Evolutionary conservation across 805 yeast species (phyloP).

Genomic region (Zygoascus bituminiphila): DNA sequence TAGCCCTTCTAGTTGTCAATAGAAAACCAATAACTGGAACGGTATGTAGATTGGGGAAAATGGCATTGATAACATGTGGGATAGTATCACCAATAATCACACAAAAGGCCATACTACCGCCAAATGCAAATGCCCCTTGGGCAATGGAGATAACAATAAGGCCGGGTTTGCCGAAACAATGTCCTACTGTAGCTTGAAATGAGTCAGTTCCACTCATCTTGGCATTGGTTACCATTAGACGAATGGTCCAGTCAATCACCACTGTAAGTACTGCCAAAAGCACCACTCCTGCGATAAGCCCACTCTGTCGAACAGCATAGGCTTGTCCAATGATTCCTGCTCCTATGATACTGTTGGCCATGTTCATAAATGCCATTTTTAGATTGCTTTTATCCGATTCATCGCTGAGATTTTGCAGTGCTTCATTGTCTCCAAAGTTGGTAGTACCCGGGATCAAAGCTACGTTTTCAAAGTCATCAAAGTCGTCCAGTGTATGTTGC

Average conservation of each 20-base stretch:
- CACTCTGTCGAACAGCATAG: conserved; percentile 73
- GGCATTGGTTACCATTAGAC: conserved; percentile 71
- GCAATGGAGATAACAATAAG: conserved; percentile 57
- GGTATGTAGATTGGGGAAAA: conserved; percentile 40
- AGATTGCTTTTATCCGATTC: conserved; percentile 42
- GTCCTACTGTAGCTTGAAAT: conserved; percentile 77
- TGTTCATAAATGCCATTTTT: conserved; percentile 90
- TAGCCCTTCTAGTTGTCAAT: conserved; percentile 56
- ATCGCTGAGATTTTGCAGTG: conserved; percentile 13
- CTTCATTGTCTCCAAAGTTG: conserved; percentile 18
- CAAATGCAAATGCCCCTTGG: conserved; percentile 85
- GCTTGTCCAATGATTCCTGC: conserved; percentile 97
- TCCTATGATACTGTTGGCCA: conserved; percentile 92
- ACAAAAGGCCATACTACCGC: conserved; percentile 90
- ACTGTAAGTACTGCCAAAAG: conserved; percentile 52
- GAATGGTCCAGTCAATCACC: conserved; percentile 80
- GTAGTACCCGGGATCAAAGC: conserved; percentile 7
- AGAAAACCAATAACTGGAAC: conserved; percentile 39
- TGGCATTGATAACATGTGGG: conserved; percentile 73
- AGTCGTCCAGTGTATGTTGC: not conserved
- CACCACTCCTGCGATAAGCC: conserved; percentile 64
- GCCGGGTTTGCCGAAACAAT: conserved; percentile 71
- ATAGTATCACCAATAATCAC: conserved; percentile 92
- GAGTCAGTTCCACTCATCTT: conserved; percentile 66
- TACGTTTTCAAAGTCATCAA: conserved; percentile 4